Evolutionary conservation across 192 early-diverging fungal species (phyloP), one percentile per base, ranked within the genome.

Genomic region (Jimgerdemannia flammicorona): DNA sequence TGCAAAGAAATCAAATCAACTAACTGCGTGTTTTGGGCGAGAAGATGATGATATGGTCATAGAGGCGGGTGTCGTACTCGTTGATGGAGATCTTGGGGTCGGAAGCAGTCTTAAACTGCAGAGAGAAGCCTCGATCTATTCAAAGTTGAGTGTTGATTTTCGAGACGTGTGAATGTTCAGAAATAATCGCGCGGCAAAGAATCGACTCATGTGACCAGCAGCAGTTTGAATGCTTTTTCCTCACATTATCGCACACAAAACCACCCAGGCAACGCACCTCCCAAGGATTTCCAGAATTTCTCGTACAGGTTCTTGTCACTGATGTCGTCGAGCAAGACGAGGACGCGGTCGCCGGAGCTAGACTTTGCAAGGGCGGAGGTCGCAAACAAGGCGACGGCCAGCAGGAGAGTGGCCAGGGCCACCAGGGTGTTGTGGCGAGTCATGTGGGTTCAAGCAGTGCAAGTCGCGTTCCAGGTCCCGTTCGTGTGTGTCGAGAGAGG

Each of bases 41-140:
- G 78, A 99, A 87, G 42, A 96, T 81, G 20, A 96, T 78, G 42
- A 95, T 83, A 68, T 99, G 95, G 80, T 97, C 93, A 80, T 88
- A 97, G 29, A 74, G 78, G 41, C 88, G 87, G 79, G 88, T 86
- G 44, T 85, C 93, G 70, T 85, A 86, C 14, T 84, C 78, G 72
- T 89, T 84, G 67, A 97, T 79, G 7, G 75, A 73, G 3, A 90
- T 74, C 3, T 87, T 77, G 20, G 79, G 70, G 74, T 91, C 90
- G 43, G 81, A 73, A 14, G 90, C 88, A 18, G 77, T 83, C 67
- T 83, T 88, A 49, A 84, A 87, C 18, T 80, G 82, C 18, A 95
- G 75, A n/a, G 79, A 80, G 78, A 87, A 91, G 4, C 91, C 81
- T 29, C 90, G 87, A 7, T 85, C 91, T 93, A 83, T 7, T 3